Percentiles rank a stretch among this genome's conserved stretches.
phyloP scores from a whole-genome alignment of 1,139 yeast genomes.

The Pichia sp. region DNA sequence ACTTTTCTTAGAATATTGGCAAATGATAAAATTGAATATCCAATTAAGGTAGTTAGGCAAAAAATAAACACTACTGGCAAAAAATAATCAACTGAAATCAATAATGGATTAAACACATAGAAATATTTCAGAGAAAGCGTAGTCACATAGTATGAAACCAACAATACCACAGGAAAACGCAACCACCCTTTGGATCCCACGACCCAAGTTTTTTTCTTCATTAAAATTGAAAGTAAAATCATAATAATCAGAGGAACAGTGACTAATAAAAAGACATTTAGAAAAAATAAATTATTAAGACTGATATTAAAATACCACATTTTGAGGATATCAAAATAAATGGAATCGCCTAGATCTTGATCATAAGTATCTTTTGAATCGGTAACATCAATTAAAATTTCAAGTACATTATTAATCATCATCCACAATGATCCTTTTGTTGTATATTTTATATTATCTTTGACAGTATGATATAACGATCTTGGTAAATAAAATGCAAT shows the following conservation, averaged over 20 bases:
- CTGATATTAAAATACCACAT: conserved; percentile 48
- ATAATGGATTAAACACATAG: conserved; percentile 42
- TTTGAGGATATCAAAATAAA: conserved; percentile 60
- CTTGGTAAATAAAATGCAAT: conserved; percentile 72
- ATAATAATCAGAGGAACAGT: conserved; percentile 50
- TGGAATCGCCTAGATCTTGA: conserved; percentile 15
- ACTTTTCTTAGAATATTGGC: conserved; percentile 49
- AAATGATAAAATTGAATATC: conserved; percentile 50
- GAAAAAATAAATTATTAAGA: conserved; percentile 37
- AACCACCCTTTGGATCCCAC: conserved; percentile 40
- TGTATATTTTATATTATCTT: conserved; percentile 64
- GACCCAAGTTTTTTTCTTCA: conserved; percentile 44
- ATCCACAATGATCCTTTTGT: conserved; percentile 69
- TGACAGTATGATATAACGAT: conserved; percentile 71
- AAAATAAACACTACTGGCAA: conserved; percentile 43
- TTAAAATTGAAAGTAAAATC: conserved; percentile 43
- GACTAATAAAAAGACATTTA: conserved; percentile 46
- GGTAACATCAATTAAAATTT: conserved; percentile 41
- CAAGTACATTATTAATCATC: conserved; percentile 69
- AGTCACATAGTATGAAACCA: conserved; percentile 37
- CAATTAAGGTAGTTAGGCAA: conserved; percentile 44
- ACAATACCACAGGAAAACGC: conserved; percentile 53
- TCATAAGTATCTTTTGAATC: conserved; percentile 39
- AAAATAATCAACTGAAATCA: conserved; percentile 52
- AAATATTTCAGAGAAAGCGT: conserved; percentile 35